Conservation (phyloP, 768 basidiomycete species). For the Candolleomyces eurysporus region DNA sequence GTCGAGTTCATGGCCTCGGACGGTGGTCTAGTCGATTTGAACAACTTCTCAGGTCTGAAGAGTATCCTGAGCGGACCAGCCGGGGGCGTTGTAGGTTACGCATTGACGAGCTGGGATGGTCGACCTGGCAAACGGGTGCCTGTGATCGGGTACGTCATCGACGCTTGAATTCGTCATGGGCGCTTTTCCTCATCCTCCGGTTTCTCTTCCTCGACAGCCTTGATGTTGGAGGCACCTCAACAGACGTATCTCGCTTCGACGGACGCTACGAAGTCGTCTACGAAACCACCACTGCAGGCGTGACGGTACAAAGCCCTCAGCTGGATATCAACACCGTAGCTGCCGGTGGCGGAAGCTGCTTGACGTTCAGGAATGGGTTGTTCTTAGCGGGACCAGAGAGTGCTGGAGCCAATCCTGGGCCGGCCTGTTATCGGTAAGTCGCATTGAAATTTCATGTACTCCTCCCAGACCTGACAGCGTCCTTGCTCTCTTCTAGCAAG, state of each 20-base stretch:
- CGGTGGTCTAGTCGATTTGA: conserved; percentile 76
- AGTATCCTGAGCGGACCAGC: conserved; percentile 92
- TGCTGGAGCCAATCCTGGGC: conserved; percentile 92
- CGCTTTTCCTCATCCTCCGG: not conserved
- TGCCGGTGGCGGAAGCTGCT: conserved; percentile 72
- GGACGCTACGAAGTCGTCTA: conserved; percentile 92
- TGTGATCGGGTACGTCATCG: conserved; percentile 71
- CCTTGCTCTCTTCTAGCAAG: conserved; percentile 48
- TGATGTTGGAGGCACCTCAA: conserved; percentile 94
- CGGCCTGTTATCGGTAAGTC: conserved; percentile 79
- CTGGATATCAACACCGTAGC: conserved; percentile 96
- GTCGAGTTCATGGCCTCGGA: conserved; percentile 98
- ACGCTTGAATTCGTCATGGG: not conserved
- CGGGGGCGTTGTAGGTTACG: conserved; percentile 94
- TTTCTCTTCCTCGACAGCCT: conserved; percentile 41
- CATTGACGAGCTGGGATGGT: conserved; percentile 87
- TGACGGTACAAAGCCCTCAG: conserved; percentile 89
- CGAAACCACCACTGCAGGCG: conserved; percentile 93
- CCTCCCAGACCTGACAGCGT: too few species aligned
- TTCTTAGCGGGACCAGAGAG: conserved; percentile 92
- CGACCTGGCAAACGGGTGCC: conserved; percentile 41
- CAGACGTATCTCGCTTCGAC: conserved; percentile 91
- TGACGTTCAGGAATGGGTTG: conserved; percentile 86
- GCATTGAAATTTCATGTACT: not conserved
- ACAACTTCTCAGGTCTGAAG: conserved; percentile 90